Conservation (phyloP, 345 rosid species). For the Gossypium turneri region DNA sequence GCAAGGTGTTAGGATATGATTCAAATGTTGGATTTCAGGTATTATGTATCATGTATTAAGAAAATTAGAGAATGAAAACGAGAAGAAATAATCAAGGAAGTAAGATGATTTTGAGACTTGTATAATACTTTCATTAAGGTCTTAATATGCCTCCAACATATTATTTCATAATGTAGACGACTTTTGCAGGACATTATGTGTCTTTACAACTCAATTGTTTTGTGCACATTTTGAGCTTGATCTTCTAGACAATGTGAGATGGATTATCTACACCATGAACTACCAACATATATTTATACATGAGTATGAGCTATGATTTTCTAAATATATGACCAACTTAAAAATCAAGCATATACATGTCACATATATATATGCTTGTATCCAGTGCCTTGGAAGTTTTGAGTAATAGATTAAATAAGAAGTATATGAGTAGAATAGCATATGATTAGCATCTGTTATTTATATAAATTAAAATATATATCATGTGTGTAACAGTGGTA, state of each 20-base stretch:
- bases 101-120: neutral
- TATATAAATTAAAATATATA: neutral
- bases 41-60: neutral
- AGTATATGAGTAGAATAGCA: neutral
- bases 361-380: no score
- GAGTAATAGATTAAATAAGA: neutral
- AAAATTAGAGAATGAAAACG: neutral
- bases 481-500: slow-evolving; percentile 1
- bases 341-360: no score
- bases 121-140: neutral
- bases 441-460: neutral
- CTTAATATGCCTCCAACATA: no score
- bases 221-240: no score
- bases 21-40: neutral
- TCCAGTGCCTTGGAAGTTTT: neutral
- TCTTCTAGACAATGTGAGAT: no score
- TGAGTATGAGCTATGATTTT: neutral
- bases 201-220: no score
- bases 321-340: no score
- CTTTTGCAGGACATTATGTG: no score
- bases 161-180: no score
- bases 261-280: no score
- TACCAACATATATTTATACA: no score
- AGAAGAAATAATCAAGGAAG: neutral
- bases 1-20: neutral